Percentiles rank a stretch among this genome's conserved stretches.
These are phyloP conservation scores for Neurospora hispaniola DNA, from an alignment of 495 filamentous ascomycete genomes.

Conservation along the genomic window DNA sequence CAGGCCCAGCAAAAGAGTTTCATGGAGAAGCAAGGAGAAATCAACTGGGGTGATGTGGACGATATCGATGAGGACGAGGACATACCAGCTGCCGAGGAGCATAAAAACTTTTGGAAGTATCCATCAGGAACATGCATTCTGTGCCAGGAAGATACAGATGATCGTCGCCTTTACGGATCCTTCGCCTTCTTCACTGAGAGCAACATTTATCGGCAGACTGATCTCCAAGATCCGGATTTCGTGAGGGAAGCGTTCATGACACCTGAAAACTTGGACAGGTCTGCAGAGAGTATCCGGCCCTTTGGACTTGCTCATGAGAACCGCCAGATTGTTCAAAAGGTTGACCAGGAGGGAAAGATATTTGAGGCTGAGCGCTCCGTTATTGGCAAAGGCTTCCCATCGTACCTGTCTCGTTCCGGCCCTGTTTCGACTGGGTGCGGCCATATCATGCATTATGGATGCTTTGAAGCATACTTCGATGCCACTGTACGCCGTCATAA, in stretches of 20 bases:
- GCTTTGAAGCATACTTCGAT: constrained; percentile 82
- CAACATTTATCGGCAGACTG: constrained; percentile 75
- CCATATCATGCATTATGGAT: constrained; percentile 96
- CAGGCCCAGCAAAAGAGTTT: constrained; percentile 94
- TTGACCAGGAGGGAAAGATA: constrained; percentile 57
- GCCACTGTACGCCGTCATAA: constrained; percentile 73
- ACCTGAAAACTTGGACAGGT: constrained; percentile 70
- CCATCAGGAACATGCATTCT: constrained; percentile 91
- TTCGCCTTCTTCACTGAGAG: constrained; percentile 85
- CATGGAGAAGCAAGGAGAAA: constrained; percentile 68
- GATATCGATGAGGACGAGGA: constrained; percentile 57
- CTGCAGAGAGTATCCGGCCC: constrained; percentile 69
- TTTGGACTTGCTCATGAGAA: constrained; percentile 89
- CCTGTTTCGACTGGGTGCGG: constrained; percentile 87
- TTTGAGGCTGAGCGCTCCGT: constrained; percentile 67
- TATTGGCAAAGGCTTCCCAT: constrained; percentile 80
- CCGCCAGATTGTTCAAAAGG: constrained; percentile 58
- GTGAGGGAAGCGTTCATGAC: constrained; percentile 71
- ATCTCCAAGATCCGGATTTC: constrained; percentile 69
- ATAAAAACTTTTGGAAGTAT: constrained; percentile 77
- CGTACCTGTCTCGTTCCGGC: constrained; percentile 53
- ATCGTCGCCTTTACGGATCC: constrained; percentile 79
- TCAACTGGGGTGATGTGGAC: constrained; percentile 74
- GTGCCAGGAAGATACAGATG: constrained; percentile 92
- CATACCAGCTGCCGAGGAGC: constrained; percentile 49